Evolutionary conservation across 73 alveolate genomes (phyloP), one percentile per base, ranked within the genome.

Genomic region (Uronychia binucleata): DNA sequence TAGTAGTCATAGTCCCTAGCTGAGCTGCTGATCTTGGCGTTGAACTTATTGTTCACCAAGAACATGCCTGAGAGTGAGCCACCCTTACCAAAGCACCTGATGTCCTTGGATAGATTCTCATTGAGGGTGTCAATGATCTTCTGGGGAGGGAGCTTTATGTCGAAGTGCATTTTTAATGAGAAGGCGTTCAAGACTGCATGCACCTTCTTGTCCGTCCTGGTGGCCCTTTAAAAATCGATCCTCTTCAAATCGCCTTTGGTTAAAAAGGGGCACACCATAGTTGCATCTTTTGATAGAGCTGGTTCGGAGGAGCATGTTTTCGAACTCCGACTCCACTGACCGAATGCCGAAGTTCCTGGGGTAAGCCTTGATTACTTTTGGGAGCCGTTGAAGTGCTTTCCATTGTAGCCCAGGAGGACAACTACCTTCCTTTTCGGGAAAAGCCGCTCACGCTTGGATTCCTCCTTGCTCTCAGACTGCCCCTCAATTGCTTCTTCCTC

Each of bases 1-100:
- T 95, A 92, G 89, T 97, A 97, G 77, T 95, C 95, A 85, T 97
- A 97, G 77, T 95, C 98, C 90, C 99, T 94, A 30, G 75, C 88
- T 80, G 87, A 82, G 60, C 98, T 93, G 79, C 88, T 85, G 19
- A 87, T 94, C 87, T 96, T 97, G 14, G 99, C 95, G 90, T 97
- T 95, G 87, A 97, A 97, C 31, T 93, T 91, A 57, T 94, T 95
- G 33, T 94, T 88, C 32, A 87, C 96, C 67, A 79, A 5, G 67
- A 46, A 46, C 5, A 46, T 5, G 19, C n/a, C 67, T 46, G 19
- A 5, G 19, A 46, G n/a, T 46, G 67, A 11, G 67, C 5, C 67
- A 5, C 5, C 19, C 89, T 96, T 80, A 34, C 98, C 81, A 67
- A 93, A 92, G 0, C 95, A 80, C 85, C 93, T 92, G 75, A 97